A percentile compares a stretch with the other conserved stretches of the same genome.
Evolutionary conservation across 495 filamentous ascomycete genomes (phyloP).

Genomic region (Neurospora sp.): DNA sequence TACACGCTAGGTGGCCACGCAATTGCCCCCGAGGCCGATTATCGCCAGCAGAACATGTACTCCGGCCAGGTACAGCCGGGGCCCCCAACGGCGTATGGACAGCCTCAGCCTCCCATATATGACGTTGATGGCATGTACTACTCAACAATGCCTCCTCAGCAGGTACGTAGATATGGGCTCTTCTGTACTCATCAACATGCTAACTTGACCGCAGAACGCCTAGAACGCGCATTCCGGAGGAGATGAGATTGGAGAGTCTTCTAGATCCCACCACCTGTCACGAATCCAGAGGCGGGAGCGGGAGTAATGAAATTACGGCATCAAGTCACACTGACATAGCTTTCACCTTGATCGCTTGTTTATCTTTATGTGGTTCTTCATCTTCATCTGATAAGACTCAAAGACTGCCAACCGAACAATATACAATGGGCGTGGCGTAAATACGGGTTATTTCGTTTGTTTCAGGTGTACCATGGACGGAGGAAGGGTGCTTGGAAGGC

Average conservation of each 20-base stretch:
- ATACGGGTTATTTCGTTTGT: neutral
- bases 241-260: neutral
- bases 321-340: neutral
- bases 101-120: constrained; percentile 66
- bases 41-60: constrained; percentile 72
- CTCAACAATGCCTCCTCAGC: constrained; percentile 70
- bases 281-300: neutral
- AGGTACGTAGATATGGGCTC: constrained; percentile 44
- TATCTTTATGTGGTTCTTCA: neutral
- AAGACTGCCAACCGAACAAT: neutral
- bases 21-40: constrained; percentile 61
- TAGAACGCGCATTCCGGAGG: constrained; percentile 7
- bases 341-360: neutral
- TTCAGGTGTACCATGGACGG: neutral
- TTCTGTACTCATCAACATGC: neutral
- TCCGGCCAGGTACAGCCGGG: constrained; percentile 62
- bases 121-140: constrained; percentile 82
- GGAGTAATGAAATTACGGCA: neutral
- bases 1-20: constrained; percentile 34
- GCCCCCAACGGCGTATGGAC: constrained; percentile 58
- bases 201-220: constrained; percentile 16
- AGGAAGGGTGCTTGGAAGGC: neutral
- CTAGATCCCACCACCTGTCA: neutral
- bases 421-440: neutral
- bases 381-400: neutral